Conservation (phyloP, 148 eudicot species). For the Drosera capensis region DNA sequence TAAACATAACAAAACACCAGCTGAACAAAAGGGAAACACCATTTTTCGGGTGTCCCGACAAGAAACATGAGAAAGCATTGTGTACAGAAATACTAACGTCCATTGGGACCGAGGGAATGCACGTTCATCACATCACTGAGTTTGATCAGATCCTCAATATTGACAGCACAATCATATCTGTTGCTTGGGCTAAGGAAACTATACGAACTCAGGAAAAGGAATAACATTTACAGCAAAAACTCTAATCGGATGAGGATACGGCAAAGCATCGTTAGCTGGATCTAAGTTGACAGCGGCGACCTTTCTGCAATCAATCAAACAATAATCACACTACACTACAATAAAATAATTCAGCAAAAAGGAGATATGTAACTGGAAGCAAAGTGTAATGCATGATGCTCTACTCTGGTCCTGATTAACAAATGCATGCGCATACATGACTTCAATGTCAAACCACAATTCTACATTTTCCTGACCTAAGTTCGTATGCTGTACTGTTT, state of each 20-base stretch:
- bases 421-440: too few relatives aligned
- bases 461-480: too few relatives aligned
- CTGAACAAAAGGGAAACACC: background rate
- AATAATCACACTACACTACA: too few relatives aligned
- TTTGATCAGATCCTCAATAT: slow-evolving; percentile 82
- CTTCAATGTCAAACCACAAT: too few relatives aligned
- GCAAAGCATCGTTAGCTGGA: slow-evolving; percentile 92
- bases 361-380: background rate
- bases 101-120: slow-evolving; percentile 97
- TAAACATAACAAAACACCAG: background rate
- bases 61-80: background rate
- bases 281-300: slow-evolving; percentile 90
- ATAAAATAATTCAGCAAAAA: background rate
- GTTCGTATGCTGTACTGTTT: too few relatives aligned
- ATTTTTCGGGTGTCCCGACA: background rate
- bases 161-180: slow-evolving; percentile 81
- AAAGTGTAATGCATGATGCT: too few relatives aligned
- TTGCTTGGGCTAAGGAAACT: slow-evolving; percentile 14
- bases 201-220: background rate
- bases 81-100: slow-evolving; percentile 37
- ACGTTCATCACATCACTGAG: slow-evolving; percentile 85
- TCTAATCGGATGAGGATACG: slow-evolving; percentile 41
- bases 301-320: slow-evolving; percentile 40
- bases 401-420: too few relatives aligned
- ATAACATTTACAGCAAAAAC: background rate